Percentiles rank a stretch among this genome's conserved stretches.
These are phyloP conservation scores for Yamadazyma aaseri DNA, from an alignment of 1,139 yeast species.

Conservation along the genomic window DNA sequence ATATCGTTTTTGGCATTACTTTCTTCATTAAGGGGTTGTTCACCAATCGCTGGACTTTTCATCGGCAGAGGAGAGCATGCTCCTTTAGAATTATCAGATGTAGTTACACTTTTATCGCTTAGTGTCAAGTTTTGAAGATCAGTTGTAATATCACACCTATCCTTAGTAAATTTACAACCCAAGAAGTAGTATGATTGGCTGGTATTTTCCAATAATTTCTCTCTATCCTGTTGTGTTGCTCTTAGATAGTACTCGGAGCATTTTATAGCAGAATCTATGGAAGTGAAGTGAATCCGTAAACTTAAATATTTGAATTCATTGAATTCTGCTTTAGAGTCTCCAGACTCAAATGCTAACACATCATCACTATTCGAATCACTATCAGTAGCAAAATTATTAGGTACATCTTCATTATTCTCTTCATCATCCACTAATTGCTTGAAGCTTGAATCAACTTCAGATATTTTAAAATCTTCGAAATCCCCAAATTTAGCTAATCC, in stretches of 20 bases:
- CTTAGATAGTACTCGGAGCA: constrained; percentile 33
- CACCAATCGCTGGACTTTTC: neutral
- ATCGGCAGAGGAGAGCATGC: constrained; percentile 1
- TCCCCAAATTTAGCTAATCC: constrained; percentile 29
- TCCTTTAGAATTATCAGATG: constrained; percentile 1
- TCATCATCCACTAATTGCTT: neutral
- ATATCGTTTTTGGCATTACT: neutral
- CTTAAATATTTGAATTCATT: constrained; percentile 7
- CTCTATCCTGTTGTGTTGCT: constrained; percentile 24
- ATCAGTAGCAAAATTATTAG: constrained; percentile 4
- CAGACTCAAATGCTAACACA: constrained; percentile 6
- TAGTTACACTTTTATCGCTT: constrained; percentile 2
- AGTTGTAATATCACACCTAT: constrained; percentile 35
- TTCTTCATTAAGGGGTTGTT: neutral
- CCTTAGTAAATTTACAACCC: constrained; percentile 26
- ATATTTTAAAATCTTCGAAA: constrained; percentile 28
- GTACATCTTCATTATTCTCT: constrained; percentile 5
- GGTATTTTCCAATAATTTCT: constrained; percentile 17
- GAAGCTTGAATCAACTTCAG: constrained; percentile 2
- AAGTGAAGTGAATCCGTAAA: constrained; percentile 31
- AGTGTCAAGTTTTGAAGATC: constrained; percentile 2
- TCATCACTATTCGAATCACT: constrained; percentile 6
- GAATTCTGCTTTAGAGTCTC: constrained; percentile 6
- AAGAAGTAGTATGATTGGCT: constrained; percentile 5
- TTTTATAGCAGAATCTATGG: constrained; percentile 42